Base-by-base conservation (phyloP, 2,329 filamentous ascomycete genomes). In the Diaporthe ilicicola region DNA sequence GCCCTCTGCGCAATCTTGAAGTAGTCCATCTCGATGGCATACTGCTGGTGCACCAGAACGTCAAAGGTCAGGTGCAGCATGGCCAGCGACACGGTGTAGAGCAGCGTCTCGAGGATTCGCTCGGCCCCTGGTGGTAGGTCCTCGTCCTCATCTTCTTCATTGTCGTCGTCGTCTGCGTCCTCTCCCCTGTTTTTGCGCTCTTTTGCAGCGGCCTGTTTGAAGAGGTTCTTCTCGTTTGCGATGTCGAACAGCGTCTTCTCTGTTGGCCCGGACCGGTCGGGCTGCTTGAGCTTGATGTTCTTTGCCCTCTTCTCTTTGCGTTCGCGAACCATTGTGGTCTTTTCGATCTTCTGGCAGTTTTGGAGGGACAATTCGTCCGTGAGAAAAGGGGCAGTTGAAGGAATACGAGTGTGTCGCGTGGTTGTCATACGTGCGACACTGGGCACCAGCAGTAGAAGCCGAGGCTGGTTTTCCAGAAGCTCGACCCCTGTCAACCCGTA, bases 41-140 rank as follows among this genome's bases (percentile, higher is more conserved):
- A 96, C 80, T 96, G 93, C 75, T 91, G 87, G 79, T 94, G 92
- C 27, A 94, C 92, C 13, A 96, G 84, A 46, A 94, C 90, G 77
- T 95, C 93, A 66, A 96, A 86, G 0, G 92, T 94, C 75, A 94
- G 91, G 78, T 95, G 92, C 64, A 95, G 81, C 84, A 91, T 93
- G 15, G 89, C 85, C 76, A 96, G 81, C 73, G 89, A 90, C 13
- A 89, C 81, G 8, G 84, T 86, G 87, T 88, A 92, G 29, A 92
- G 81, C 3, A 87, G 42, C 0, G 88, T 82, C 46, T 92, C 89
- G 72, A 90, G 80, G 59, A 88, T 75, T 37, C 87, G 83, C 69
- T 90, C 88, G 9, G 83, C 83, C 0, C 79, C 76, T 19, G 87
- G 84, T 0, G 84, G 81, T 0, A 88, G 74, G 15, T 76, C 74